Conservation (phyloP, 345 rosid genomes). For the Leavenworthia alabamica region DNA sequence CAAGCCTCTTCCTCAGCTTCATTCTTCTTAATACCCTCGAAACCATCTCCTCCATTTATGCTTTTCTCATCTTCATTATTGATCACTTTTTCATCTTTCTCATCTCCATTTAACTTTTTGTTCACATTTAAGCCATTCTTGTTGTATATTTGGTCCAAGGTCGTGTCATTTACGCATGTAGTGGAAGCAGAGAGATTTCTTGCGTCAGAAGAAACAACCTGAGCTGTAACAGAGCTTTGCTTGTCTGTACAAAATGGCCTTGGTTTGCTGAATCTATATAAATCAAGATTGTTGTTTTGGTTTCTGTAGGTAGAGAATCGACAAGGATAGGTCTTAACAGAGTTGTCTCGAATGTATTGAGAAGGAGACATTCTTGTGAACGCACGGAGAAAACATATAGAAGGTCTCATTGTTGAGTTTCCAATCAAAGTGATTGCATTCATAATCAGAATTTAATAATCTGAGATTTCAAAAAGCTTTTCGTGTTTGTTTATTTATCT, state of each 20-base stretch:
- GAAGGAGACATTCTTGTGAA: conserved; percentile 19
- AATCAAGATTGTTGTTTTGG: background rate
- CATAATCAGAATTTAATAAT: conserved; percentile 19
- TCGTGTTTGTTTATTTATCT: conserved; percentile 17
- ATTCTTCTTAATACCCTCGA: conserved; percentile 25
- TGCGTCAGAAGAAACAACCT: conserved; percentile 16
- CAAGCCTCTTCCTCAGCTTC: conserved; percentile 76
- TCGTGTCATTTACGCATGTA: background rate
- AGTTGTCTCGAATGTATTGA: background rate
- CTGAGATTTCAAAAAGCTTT: background rate
- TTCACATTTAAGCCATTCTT: conserved; percentile 16
- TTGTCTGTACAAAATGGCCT: conserved; percentile 5
- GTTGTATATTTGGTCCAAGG: background rate
- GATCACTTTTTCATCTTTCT: conserved; percentile 12
- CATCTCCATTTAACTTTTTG: conserved; percentile 1
- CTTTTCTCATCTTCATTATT: conserved; percentile 4
- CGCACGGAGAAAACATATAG: conserved; percentile 21
- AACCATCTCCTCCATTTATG: conserved; percentile 11
- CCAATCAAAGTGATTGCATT: conserved; percentile 21
- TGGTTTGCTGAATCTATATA: background rate
- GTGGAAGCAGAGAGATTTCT: conserved; percentile 15
- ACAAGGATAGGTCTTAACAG: background rate
- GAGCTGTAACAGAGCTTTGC: conserved; percentile 17
- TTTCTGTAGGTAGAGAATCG: background rate
- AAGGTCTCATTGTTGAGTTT: conserved; percentile 25